Percentiles rank a stretch among this genome's conserved stretches.
phyloP scores from a whole-genome alignment of 2,329 filamentous ascomycete species.

The Cryphonectria japonica region DNA sequence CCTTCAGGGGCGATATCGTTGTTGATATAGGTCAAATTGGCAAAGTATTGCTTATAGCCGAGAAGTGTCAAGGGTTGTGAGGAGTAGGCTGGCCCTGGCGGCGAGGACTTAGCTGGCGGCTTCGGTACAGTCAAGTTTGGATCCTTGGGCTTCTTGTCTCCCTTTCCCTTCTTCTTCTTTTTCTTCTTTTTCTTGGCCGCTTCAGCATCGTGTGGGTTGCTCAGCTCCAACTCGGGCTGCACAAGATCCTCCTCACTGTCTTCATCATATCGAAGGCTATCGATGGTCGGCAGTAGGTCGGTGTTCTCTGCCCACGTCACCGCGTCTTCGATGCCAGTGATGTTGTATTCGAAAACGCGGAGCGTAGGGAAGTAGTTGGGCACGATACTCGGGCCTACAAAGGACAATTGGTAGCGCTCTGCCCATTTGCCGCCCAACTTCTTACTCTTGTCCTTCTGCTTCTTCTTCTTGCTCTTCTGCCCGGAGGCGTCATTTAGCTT shows the following conservation, averaged over 20 bases:
- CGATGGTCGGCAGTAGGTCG: slow-evolving; percentile 26
- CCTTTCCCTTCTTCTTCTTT: slow-evolving; percentile 50
- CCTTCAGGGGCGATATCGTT: slow-evolving; percentile 57
- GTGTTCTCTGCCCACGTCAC: slow-evolving; percentile 49
- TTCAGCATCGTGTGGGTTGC: slow-evolving; percentile 31
- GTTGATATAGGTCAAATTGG: slow-evolving; percentile 91
- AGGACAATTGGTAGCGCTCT: slow-evolving; percentile 80
- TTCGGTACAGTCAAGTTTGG: slow-evolving; percentile 69
- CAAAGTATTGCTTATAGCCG: slow-evolving; percentile 88
- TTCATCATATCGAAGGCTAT: neutral
- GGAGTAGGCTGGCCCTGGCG: slow-evolving; percentile 88
- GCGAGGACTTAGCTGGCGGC: slow-evolving; percentile 70
- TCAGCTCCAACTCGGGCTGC: slow-evolving; percentile 32
- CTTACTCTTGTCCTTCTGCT: slow-evolving; percentile 43
- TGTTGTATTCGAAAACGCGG: slow-evolving; percentile 94
- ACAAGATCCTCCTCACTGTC: slow-evolving; percentile 8
- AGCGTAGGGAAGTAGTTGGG: slow-evolving; percentile 91
- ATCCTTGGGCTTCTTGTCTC: slow-evolving; percentile 56
- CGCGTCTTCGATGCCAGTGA: slow-evolving; percentile 69
- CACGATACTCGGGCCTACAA: slow-evolving; percentile 85
- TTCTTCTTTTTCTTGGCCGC: slow-evolving; percentile 38
- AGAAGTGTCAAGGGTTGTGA: slow-evolving; percentile 79
- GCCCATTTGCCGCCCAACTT: slow-evolving; percentile 76
- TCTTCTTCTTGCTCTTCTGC: slow-evolving; percentile 42
- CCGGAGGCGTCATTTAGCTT: slow-evolving; percentile 32